Conservation (phyloP, 2,329 filamentous ascomycete species). For the Pseudocercospora fuligena region DNA sequence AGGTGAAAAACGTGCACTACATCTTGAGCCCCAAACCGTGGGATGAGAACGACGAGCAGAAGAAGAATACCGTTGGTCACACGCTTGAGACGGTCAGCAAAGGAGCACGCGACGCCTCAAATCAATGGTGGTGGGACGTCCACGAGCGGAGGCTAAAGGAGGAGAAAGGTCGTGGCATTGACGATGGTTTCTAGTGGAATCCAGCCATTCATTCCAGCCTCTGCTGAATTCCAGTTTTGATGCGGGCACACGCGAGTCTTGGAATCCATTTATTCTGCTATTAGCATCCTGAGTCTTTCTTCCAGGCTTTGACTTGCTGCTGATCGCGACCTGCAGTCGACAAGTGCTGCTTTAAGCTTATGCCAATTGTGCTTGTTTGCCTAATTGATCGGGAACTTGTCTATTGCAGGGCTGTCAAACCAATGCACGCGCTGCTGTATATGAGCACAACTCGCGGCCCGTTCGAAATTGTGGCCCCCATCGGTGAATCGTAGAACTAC, state of each 20-base stretch:
- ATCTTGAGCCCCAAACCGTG: slow-evolving; percentile 67
- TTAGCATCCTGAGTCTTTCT: too few species aligned
- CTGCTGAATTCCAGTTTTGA: too few species aligned
- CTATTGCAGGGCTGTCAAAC: background rate
- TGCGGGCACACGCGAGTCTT: background rate
- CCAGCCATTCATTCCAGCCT: background rate
- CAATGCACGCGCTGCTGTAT: background rate
- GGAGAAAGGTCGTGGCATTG: slow-evolving; percentile 55
- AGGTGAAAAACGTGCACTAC: slow-evolving; percentile 68
- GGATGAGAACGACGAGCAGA: slow-evolving; percentile 57
- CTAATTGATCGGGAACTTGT: background rate
- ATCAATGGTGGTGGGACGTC: slow-evolving; percentile 63
- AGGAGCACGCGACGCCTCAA: slow-evolving; percentile 50
- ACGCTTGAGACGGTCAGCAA: slow-evolving; percentile 28
- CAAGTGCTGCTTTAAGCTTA: background rate
- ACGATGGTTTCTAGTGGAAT: slow-evolving; percentile 55
- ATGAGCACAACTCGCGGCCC: background rate
- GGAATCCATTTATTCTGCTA: background rate
- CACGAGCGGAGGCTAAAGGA: slow-evolving; percentile 54
- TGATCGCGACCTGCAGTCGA: too few species aligned
- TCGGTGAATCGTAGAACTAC: background rate
- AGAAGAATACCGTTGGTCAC: slow-evolving; percentile 28
- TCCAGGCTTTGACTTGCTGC: too few species aligned
- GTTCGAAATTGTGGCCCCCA: too few species aligned
- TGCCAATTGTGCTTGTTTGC: background rate